Evolutionary conservation across 495 filamentous ascomycete species (phyloP).

Genomic region (Penicillium paxilli): DNA sequence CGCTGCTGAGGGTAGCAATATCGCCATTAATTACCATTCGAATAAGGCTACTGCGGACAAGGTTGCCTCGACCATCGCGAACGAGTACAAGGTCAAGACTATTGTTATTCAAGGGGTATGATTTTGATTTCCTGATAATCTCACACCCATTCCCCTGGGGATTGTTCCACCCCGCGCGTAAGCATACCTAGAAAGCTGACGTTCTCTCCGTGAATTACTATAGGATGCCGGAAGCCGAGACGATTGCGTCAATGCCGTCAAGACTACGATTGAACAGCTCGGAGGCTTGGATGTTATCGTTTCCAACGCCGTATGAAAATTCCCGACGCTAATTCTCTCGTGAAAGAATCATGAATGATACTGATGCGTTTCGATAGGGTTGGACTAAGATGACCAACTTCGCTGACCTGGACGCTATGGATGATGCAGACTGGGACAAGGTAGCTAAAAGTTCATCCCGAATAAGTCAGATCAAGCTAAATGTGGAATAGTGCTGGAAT

Average conservation of each 20-base stretch:
- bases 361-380: slow-evolving; percentile 52
- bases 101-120: slow-evolving; percentile 60
- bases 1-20: slow-evolving; percentile 63
- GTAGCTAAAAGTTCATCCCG: slow-evolving; percentile 27
- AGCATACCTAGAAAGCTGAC: not conserved
- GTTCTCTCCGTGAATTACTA: not conserved
- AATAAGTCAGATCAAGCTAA: not conserved
- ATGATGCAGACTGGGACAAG: slow-evolving; percentile 70
- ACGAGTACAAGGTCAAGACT: slow-evolving; percentile 54
- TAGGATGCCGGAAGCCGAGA: slow-evolving; percentile 59
- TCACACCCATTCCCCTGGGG: no score
- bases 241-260: slow-evolving; percentile 55
- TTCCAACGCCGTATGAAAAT: slow-evolving; percentile 63
- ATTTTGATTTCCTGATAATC: not conserved
- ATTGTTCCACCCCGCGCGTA: not conserved
- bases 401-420: slow-evolving; percentile 60
- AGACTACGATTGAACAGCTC: slow-evolving; percentile 55
- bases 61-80: slow-evolving; percentile 51
- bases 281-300: slow-evolving; percentile 71
- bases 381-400: slow-evolving; percentile 68
- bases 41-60: slow-evolving; percentile 54
- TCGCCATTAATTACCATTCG: slow-evolving; percentile 70
- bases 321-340: not conserved
- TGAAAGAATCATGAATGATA: no score
- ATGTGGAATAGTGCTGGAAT: slow-evolving; percentile 56